A percentile compares a stretch with the other conserved stretches of the same genome.
These are phyloP conservation scores for Penicillium sp. DNA, from an alignment of 2,329 filamentous ascomycete genomes.

Conservation along the genomic window DNA sequence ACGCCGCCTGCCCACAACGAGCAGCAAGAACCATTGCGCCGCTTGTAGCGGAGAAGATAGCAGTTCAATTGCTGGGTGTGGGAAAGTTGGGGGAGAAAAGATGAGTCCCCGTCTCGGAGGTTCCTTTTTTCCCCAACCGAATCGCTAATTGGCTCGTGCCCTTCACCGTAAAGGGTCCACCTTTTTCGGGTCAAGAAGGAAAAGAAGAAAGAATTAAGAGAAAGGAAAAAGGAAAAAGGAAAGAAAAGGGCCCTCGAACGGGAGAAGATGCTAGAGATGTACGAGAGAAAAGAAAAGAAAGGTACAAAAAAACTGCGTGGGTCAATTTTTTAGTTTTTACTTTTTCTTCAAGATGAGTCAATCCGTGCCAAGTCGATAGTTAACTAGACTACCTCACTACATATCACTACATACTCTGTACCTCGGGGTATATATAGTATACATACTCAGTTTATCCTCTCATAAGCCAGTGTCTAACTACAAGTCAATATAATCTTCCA, in stretches of 20 bases:
- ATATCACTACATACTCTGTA: background rate
- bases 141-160: constrained; percentile 20
- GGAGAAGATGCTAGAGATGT: constrained; percentile 1
- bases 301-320: background rate
- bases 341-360: constrained; percentile 26
- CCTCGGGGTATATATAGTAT: too few species aligned
- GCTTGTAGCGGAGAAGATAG: constrained; percentile 23
- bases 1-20: constrained; percentile 42
- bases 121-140: constrained; percentile 22
- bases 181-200: constrained; percentile 11
- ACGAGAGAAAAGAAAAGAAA: constrained; percentile 1
- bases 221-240: background rate
- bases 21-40: constrained; percentile 44
- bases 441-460: too few species aligned
- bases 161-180: constrained; percentile 25
- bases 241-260: background rate
- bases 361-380: constrained; percentile 8
- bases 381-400: background rate
- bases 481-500: background rate
- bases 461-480: background rate
- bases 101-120: constrained; percentile 20
- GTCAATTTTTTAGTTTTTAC: background rate
- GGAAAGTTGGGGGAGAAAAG: constrained; percentile 10
- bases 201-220: constrained; percentile 3
- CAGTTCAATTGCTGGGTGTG: constrained; percentile 19